Evolutionary conservation across 345 rosid species (phyloP).

Genomic region (Triadica sebifera): DNA sequence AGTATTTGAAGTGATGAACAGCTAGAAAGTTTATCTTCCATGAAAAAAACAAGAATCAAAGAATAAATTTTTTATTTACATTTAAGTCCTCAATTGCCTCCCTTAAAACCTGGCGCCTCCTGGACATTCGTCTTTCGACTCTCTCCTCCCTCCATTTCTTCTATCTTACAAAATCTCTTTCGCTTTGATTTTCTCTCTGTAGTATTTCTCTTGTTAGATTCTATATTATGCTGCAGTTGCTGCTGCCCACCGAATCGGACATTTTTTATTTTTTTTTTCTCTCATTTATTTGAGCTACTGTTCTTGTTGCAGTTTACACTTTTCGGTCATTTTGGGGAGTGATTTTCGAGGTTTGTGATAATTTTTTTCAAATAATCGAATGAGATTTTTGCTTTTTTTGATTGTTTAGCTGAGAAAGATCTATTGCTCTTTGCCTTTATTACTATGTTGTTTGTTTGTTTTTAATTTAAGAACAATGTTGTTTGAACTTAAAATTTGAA

Average conservation of each 20-base stretch:
- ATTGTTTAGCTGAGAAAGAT: background rate
- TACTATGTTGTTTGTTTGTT: background rate
- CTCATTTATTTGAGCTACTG: background rate
- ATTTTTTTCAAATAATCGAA: background rate
- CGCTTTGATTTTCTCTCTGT: background rate
- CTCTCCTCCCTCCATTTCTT: conserved; percentile 1
- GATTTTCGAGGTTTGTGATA: conserved; percentile 1
- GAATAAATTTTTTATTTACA: background rate
- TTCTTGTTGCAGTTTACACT: background rate
- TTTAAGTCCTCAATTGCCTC: background rate
- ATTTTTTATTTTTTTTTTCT: background rate
- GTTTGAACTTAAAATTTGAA: background rate
- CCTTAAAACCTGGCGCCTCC: conserved; percentile 32
- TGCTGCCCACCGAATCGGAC: background rate
- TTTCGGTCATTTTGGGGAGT: background rate
- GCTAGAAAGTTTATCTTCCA: no score
- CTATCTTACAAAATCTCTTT: background rate
- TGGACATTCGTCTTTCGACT: conserved; percentile 10
- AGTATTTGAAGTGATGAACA: no score
- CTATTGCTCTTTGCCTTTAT: background rate
- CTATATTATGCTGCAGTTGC: background rate
- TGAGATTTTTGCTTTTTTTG: background rate
- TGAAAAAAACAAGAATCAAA: background rate
- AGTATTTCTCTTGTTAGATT: background rate
- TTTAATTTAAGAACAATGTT: background rate